phyloP scores from a whole-genome alignment of 345 rosid genomes.

The Geranium rotundifolium region DNA sequence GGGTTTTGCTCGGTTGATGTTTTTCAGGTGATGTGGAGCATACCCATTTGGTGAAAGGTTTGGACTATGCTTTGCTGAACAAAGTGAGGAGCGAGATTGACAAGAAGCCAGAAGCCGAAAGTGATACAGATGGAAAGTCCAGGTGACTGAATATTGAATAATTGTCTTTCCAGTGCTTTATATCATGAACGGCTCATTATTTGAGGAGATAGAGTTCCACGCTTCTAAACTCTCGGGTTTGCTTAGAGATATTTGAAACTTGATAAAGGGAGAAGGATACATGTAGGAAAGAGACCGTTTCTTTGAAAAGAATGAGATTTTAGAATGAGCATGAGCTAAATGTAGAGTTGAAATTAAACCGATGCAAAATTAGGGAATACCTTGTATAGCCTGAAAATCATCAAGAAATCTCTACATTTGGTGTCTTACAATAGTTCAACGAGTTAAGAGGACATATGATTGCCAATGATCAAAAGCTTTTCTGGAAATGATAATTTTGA shows the following conservation, averaged over 20 bases:
- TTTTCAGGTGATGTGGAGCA: conserved; percentile 85
- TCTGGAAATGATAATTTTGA: not conserved
- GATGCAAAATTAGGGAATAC: too few relatives aligned
- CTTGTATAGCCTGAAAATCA: too few relatives aligned
- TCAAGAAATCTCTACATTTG: too few relatives aligned
- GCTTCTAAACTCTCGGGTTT: not conserved
- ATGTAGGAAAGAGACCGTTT: not conserved
- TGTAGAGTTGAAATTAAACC: too few relatives aligned
- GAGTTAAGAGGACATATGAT: not conserved
- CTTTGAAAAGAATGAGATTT: not conserved
- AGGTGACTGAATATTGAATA: conserved; percentile 30
- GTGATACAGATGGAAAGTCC: conserved; percentile 48
- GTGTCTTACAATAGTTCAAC: not conserved
- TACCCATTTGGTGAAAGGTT: conserved; percentile 93
- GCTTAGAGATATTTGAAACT: not conserved
- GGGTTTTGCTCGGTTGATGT: conserved; percentile 8
- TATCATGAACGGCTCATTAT: not conserved
- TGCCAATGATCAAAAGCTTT: not conserved
- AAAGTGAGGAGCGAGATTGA: conserved; percentile 91
- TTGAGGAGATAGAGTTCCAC: not conserved
- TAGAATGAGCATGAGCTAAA: too few relatives aligned
- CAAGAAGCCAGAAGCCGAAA: conserved; percentile 71
- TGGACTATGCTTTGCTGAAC: conserved; percentile 85
- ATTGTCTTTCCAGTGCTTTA: not conserved
- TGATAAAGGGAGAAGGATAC: not conserved